Percentiles rank a stretch among this genome's conserved stretches.
phyloP scores from a whole-genome alignment of 2,329 filamentous ascomycete species.

The Pseudogymnoascus sp. region DNA sequence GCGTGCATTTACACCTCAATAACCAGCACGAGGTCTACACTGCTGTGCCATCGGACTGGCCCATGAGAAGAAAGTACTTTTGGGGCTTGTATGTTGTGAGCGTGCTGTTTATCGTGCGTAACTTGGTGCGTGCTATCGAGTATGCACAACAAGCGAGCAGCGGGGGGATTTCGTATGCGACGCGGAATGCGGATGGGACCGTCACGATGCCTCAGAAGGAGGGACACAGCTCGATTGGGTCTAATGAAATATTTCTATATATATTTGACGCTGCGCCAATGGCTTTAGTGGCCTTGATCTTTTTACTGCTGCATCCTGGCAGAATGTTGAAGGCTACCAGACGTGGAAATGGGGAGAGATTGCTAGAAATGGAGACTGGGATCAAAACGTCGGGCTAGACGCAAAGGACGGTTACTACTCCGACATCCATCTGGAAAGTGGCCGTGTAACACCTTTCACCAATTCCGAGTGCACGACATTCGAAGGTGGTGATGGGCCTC shows the following conservation, averaged over 20 bases:
- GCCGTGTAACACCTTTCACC: conserved; percentile 23
- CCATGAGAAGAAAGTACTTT: neutral
- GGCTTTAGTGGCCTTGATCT: neutral
- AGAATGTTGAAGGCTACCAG: conserved; percentile 8
- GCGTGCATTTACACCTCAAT: neutral
- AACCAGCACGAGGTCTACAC: neutral
- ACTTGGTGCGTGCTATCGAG: conserved; percentile 8
- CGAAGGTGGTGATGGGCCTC: conserved; percentile 19
- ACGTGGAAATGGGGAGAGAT: conserved; percentile 20
- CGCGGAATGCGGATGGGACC: neutral
- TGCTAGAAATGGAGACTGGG: conserved; percentile 35
- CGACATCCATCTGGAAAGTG: neutral
- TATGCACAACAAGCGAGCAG: neutral
- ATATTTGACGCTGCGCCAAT: conserved; percentile 7
- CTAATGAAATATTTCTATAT: conserved; percentile 6
- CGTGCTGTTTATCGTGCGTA: conserved; percentile 2
- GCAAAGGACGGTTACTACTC: neutral
- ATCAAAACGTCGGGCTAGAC: conserved; percentile 28
- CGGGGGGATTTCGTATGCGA: conserved; percentile 1
- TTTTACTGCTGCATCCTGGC: neutral
- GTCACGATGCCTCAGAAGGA: neutral
- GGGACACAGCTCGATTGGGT: neutral
- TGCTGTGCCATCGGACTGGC: neutral
- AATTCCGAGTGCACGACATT: conserved; percentile 33
- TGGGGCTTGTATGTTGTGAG: neutral